Conservation (phyloP, 169 alveolate species). For the Plasmodium gaboni region DNA sequence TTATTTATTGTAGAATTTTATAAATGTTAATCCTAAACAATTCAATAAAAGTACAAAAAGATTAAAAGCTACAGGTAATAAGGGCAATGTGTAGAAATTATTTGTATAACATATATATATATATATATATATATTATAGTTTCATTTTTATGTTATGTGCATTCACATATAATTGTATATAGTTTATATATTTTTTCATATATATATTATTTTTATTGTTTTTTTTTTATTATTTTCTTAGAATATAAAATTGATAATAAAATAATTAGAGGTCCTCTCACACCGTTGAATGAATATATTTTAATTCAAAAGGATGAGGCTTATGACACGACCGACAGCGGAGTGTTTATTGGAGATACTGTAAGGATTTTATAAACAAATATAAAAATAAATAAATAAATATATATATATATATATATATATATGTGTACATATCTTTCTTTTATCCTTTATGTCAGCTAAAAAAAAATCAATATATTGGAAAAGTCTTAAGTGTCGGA, state of each 20-base stretch:
- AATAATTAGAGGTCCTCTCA: slow-evolving; percentile 66
- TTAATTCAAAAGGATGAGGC: slow-evolving; percentile 67
- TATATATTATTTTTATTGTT: not conserved
- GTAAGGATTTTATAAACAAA: slow-evolving; percentile 19
- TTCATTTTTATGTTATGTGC: not conserved
- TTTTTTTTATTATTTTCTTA: not conserved
- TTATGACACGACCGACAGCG: slow-evolving; percentile 60
- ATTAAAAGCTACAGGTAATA: slow-evolving; percentile 53
- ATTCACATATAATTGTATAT: not conserved
- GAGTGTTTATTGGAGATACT: slow-evolving; percentile 73
- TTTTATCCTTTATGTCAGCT: slow-evolving; percentile 2
- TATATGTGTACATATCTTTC: not conserved
- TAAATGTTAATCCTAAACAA: slow-evolving; percentile 43
- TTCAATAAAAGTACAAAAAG: slow-evolving; percentile 29
- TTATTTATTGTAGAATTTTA: slow-evolving; percentile 38
- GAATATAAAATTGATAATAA: slow-evolving; percentile 66
- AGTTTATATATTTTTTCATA: not conserved
- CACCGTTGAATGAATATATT: slow-evolving; percentile 56
- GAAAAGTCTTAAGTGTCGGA: slow-evolving; percentile 69
- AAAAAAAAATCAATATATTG: slow-evolving; percentile 59
- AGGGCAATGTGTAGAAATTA: not conserved
- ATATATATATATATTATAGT: not conserved
- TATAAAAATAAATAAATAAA: no score
- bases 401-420: not conserved
- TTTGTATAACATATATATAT: not conserved